Conservation (phyloP, 2,329 filamentous ascomycete species). For the Capronia americana region DNA sequence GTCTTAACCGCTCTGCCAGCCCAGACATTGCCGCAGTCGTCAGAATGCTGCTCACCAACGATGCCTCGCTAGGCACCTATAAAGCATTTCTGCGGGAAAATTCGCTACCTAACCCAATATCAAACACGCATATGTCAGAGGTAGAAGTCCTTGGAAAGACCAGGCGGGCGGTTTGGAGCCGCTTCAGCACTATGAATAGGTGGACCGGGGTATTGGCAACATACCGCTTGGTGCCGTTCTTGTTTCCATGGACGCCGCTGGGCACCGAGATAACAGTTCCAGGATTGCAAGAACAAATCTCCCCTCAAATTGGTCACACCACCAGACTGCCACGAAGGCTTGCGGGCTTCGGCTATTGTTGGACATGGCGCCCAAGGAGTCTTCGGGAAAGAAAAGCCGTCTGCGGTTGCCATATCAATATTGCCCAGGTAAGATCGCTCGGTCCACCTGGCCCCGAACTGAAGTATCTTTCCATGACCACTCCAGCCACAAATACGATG, state of each 20-base stretch:
- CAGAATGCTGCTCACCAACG: background rate
- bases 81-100: background rate
- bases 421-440: background rate
- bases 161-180: too few species aligned
- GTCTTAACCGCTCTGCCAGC: background rate
- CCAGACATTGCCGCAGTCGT: background rate
- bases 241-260: background rate
- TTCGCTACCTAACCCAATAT: background rate
- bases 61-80: background rate
- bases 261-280: background rate
- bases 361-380: background rate
- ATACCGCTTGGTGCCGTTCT: background rate
- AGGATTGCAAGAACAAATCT: background rate
- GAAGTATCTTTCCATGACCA: background rate
- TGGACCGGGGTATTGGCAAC: background rate
- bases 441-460: background rate
- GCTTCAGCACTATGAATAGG: background rate
- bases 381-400: background rate
- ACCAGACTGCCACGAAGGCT: background rate
- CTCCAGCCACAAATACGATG: background rate
- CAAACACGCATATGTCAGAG: background rate
- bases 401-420: background rate
- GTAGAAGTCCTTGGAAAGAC: too few species aligned
- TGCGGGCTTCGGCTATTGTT: background rate
- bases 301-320: background rate